Base-by-base conservation (phyloP, 2,329 filamentous ascomycete genomes). In the Drechslera avenae region DNA sequence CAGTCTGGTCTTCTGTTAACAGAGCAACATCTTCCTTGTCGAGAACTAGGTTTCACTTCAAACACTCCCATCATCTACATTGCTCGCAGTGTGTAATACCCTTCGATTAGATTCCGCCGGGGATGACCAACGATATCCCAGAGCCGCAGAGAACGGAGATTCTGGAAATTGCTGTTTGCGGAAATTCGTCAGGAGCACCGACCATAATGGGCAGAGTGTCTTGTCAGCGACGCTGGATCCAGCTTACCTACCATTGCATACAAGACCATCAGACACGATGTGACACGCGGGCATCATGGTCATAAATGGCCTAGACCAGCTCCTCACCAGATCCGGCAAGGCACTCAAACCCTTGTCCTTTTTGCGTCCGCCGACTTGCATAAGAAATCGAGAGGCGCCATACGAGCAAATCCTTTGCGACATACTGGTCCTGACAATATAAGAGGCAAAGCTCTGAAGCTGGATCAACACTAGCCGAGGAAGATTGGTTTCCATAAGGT, bases 321-420 rank as follows among this genome's bases (percentile, higher is more conserved):
- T 77, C 73, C 50, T 78, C 77, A 5, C 76, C 7, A 76, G 58
- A 42, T 79, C 77, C 1, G 76, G 77, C 12, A 77, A 54, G 2
- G 55, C 56, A n/a, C 75, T 82, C 4, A 86, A 66, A 0, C 84
- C 81, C 51, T 87, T 86, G 17, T 77, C 73, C 1, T 64, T 63
- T 0, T 63, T 0, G 73, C 75, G 54, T 86, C 86, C 9, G 83
- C 80, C 0, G 81, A 85, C 59, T 86, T 86, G 75, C 84, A 86
- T 0, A 83, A 83, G 37, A 86, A 86, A 0, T 82, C 83, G 0
- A 83, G 84, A 0, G 86, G 75, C 12, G 69, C 54, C 49, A 72
- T 57, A 17, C 48, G 59, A 26, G 70, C 48, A 3, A 66, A 55
- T 34, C 65, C 55, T 5, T 48, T 45, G 8, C 52, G 54, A 52